Evolutionary conservation across 179 eudicot species (phyloP), one percentile per base, ranked within the genome.

Genomic region (Beta macrorhiza): DNA sequence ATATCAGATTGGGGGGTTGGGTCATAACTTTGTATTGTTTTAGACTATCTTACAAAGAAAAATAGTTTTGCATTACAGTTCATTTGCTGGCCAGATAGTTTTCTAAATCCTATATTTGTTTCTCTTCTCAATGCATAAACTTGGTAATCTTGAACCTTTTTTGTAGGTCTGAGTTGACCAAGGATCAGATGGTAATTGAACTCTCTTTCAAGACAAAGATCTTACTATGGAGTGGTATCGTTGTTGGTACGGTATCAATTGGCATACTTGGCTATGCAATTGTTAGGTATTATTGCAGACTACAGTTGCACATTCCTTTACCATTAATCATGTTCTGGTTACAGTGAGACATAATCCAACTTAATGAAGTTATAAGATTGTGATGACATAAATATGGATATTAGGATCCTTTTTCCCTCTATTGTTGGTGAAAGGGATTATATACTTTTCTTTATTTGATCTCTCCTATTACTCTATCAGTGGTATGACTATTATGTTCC

Each of bases 141-240:
- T 67, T 13, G 20, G 13, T 67, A 49, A 2, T 63, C 49, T 11
- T 71, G 61, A 67, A 20, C 42, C 20, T 45, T 61, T 80, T 80
- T 61, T 81, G 83, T 89, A 95, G 99, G 86, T 90, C 94, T 72
- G 91, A 89, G 61, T 72, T 93, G 95, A 88, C 84, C 13, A 95
- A 95, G 88, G 91, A 92, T 86, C 89, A 94, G 72, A 92, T 95
- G 87, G 80, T 93, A 76, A 83, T 85, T 19, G 94, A 92, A n/a
- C 91, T 92, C 75, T 88, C 92, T 71, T 88, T 77, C 82, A 91
- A 68, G 86, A 82, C 87, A 0, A 92, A 86, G 84, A 78, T 91
- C 16, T 72, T 93, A 62, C 78, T 89, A 14, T 95, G 99, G 94
- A 88, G 93, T 78, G 93, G 94, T 57, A 78, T 90, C 67, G 81